phyloP scores from a whole-genome alignment of 2,329 filamentous ascomycete species.

The Verticillium klebahnii region DNA sequence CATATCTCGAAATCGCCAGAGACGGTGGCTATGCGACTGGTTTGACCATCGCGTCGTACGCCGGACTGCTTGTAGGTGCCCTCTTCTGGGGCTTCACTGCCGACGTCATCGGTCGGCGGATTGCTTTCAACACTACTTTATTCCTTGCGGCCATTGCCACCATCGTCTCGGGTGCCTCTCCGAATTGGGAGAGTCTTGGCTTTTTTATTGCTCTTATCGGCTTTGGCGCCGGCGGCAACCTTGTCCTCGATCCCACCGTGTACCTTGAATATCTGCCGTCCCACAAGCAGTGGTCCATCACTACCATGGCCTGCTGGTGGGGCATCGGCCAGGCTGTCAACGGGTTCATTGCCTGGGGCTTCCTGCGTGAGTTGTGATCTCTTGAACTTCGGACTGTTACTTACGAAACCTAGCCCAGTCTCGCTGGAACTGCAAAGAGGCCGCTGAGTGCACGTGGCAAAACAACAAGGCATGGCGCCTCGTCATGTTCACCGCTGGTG shows the following conservation, averaged over 20 bases:
- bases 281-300: constrained; percentile 60
- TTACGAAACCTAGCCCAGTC: constrained; percentile 26
- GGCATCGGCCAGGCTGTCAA: constrained; percentile 29
- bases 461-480: constrained; percentile 49
- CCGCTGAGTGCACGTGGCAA: constrained; percentile 30
- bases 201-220: constrained; percentile 56
- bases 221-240: constrained; percentile 61
- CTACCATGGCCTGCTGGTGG: constrained; percentile 51
- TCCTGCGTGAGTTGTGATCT: neutral
- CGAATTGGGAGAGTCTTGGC: constrained; percentile 57
- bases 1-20: constrained; percentile 38
- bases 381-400: constrained; percentile 19
- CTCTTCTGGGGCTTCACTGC: constrained; percentile 62
- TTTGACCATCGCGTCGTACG: constrained; percentile 52
- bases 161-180: constrained; percentile 57
- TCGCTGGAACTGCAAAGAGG: constrained; percentile 11
- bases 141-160: constrained; percentile 56
- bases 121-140: constrained; percentile 60
- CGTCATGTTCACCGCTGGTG: constrained; percentile 41
- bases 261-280: constrained; percentile 42
- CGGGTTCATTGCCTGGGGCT: constrained; percentile 40
- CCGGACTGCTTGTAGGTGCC: constrained; percentile 42
- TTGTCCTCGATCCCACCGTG: constrained; percentile 56
- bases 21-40: constrained; percentile 39
- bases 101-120: constrained; percentile 59